Evolutionary conservation across 305 asterid species (phyloP).

Genomic region (Fraxinus greggii): DNA sequence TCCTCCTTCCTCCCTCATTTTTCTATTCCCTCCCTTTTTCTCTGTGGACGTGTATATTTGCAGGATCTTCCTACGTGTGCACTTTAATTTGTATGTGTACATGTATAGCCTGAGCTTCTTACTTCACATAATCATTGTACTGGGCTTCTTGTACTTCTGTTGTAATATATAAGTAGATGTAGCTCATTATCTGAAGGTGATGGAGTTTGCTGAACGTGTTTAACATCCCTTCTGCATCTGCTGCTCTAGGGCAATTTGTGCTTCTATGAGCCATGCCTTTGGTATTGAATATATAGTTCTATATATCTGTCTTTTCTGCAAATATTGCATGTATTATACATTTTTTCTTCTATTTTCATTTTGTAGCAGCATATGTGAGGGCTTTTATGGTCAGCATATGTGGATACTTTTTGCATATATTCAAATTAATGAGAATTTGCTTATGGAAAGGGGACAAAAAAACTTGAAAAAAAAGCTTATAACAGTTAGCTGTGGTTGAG

Average conservation of each 20-base stretch:
- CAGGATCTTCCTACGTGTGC: not conserved
- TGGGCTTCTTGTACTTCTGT: conserved; percentile 8
- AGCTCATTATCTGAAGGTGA: conserved; percentile 16
- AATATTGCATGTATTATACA: conserved; percentile 11
- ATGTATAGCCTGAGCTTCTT: conserved; percentile 17
- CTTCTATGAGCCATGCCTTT: conserved; percentile 12
- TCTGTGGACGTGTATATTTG: conserved; percentile 4
- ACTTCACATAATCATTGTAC: conserved; percentile 12
- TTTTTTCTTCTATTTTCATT: conserved; percentile 7
- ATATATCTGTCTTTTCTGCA: conserved; percentile 6
- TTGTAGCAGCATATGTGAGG: conserved; percentile 12
- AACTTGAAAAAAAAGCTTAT: conserved; percentile 5
- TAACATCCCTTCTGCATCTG: conserved; percentile 16
- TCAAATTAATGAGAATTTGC: conserved; percentile 12
- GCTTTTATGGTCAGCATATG: conserved; percentile 12
- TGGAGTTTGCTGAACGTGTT: conserved; percentile 2
- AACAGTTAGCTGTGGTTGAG: conserved; percentile 4
- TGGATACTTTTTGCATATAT: not conserved
- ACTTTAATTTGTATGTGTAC: not conserved
- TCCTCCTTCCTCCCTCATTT: conserved; percentile 15
- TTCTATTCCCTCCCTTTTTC: conserved; percentile 5
- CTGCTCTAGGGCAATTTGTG: conserved; percentile 6
- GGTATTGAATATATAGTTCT: not conserved
- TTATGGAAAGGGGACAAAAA: conserved; percentile 1
- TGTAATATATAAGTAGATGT: not conserved